Evolutionary conservation across 73 alveolate species (phyloP).

Genomic region (Durusdinium trenchii): DNA sequence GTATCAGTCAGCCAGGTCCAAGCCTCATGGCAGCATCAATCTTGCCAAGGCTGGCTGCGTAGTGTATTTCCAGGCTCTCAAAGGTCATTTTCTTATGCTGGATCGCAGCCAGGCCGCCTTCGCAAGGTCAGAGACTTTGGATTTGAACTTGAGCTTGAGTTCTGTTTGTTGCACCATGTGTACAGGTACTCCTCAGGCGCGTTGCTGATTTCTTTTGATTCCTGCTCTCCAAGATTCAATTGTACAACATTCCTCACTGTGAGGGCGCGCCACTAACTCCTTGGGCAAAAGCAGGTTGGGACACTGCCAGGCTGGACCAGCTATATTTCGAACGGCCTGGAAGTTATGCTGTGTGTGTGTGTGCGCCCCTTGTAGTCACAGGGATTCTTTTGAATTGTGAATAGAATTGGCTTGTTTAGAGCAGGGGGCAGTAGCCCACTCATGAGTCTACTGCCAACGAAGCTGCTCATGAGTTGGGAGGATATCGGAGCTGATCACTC

Average conservation of each 20-base stretch:
- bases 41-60: neutral
- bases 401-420: neutral
- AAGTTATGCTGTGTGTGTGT: neutral
- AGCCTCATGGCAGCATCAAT: slow-evolving; percentile 21
- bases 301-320: neutral
- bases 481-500: too few relatives aligned
- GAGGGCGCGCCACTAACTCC: neutral
- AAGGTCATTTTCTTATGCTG: neutral
- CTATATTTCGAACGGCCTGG: neutral
- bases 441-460: neutral
- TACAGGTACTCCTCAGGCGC: neutral
- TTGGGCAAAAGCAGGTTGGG: slow-evolving; percentile 30
- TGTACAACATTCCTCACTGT: neutral
- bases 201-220: neutral
- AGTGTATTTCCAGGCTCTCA: neutral
- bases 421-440: neutral
- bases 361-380: neutral
- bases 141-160: neutral
- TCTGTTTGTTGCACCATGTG: neutral
- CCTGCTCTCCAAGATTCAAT: neutral
- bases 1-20: neutral
- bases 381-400: neutral
- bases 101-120: neutral
- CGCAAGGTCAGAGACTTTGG: neutral
- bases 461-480: neutral